Base-by-base conservation (phyloP, 257 asterid genomes). In the Salvia miltiorrhiza region DNA sequence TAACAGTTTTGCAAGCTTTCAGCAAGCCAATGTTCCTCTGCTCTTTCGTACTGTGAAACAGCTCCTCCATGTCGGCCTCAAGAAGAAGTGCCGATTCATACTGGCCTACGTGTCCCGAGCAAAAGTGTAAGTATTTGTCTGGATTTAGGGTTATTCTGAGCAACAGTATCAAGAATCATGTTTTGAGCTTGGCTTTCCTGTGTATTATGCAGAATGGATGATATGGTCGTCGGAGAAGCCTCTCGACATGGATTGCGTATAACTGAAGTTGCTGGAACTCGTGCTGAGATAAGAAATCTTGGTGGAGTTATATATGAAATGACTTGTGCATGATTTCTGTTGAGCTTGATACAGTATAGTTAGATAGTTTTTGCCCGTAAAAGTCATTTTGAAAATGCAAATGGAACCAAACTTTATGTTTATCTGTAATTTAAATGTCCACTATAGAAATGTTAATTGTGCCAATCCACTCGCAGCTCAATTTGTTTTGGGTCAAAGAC, bases 31-130 rank as follows among this genome's bases (percentile, higher is more conserved):
- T 73, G 72, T 93, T 72, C 92, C 97, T 60, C 76, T 79, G 80
- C 96, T 93, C 67, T 90, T 90, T 64, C 83, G 83, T 69, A 85
- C 97, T 4, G 97, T 88, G 71, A 78, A 75, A 70, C 77, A 74
- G 83, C 89, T 93, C 59, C 92, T 90, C 67, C 35, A 28, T 0
- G 73, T 65, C 70, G 71, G 84, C 66, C 71, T 63, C 47, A 79
- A 68, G 67, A 74, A 50, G 53, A 83, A 85, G 13, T 87, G 97
- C 83, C 86, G 85, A 64, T 93, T 88, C 73, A 83, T 87, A 61
- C 75, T 93, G 83, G 96, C 87, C 69, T 93, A 93, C 50, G 87
- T 93, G 48, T 93, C 99, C 56, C 78, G 99, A 74, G 70, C 91
- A 39, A 93, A 87, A 90, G 83, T 81, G 97, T 92, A 83, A 83